Evolutionary conservation across 139 green algal species (phyloP), one percentile per base, ranked within the genome.

Genomic region (Astrephomene gubernaculifera): DNA sequence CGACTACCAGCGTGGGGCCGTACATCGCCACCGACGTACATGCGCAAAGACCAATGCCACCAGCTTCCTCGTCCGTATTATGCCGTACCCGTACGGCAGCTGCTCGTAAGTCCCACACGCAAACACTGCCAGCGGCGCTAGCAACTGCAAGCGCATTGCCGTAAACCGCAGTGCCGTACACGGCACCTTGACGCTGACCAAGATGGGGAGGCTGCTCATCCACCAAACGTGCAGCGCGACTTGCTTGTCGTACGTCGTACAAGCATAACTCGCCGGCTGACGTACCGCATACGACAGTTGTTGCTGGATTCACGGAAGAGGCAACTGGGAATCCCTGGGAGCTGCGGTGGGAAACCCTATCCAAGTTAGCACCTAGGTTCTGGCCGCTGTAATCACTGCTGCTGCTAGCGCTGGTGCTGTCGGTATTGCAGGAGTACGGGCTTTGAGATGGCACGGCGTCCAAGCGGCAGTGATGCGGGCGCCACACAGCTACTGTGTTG

Each of bases 11-110:
- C 2, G 41, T 79, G 71, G n/a, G 43, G 12, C 71, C 71, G 71
- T 79, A 43, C 71, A 79, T 61, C n/a, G 71, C 71, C 71, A 79
- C 71, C 6, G 35, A 64, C 44, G 71, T 79, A 29, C 71, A 79
- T 12, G 71, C 71, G 71, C 71, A n/a, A n/a, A n/a, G n/a, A n/a
- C n/a, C n/a, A n/a, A n/a, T 79, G 44, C 71, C 71, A n/a, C n/a
- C n/a, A n/a, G n/a, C n/a, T 31, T 79, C 44, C 71, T 79, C 71
- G 71, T 79, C 71, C 71, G 63, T 9, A 29, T 14, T 63, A 10
- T 79, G 43, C 31, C 71, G 71, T 63, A 63, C 43, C 31, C 71
- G 71, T 63, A 63, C 43, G 44, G 27, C 17, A 1, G 35, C 43
- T 0, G 43, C 29, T 10, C 71, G 44, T 4, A 79, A 17, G 44